Percentiles rank a stretch among this genome's conserved stretches.
phyloP scores from a whole-genome alignment of 768 basidiomycete genomes.

The Tricholoma hemisulphureum region DNA sequence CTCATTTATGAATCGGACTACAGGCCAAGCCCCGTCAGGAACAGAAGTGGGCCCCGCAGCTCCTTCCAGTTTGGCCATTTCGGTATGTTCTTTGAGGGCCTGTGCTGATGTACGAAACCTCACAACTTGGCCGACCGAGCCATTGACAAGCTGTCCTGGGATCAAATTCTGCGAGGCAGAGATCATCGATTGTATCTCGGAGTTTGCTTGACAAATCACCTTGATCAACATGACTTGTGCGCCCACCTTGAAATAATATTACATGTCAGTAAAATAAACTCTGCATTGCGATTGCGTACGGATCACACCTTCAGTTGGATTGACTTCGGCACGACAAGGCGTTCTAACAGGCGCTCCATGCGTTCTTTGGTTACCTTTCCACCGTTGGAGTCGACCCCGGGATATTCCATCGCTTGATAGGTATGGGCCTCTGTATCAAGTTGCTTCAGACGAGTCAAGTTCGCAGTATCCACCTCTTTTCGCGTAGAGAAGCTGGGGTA shows the following conservation, averaged over 20 bases:
- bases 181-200: background rate
- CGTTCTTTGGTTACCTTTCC: slow-evolving; percentile 31
- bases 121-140: slow-evolving; percentile 58
- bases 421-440: slow-evolving; percentile 37
- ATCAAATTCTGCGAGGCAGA: slow-evolving; percentile 54
- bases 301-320: slow-evolving; percentile 49
- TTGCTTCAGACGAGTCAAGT: slow-evolving; percentile 47
- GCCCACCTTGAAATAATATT: slow-evolving; percentile 45
- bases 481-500: slow-evolving; percentile 64
- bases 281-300: background rate
- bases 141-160: slow-evolving; percentile 71
- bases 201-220: slow-evolving; percentile 31
- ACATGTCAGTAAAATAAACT: background rate
- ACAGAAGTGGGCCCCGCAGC: slow-evolving; percentile 4
- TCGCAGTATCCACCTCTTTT: slow-evolving; percentile 70
- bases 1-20: slow-evolving; percentile 57
- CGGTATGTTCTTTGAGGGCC: slow-evolving; percentile 35
- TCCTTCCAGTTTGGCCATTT: slow-evolving; percentile 38
- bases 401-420: slow-evolving; percentile 46
- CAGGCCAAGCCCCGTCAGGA: slow-evolving; percentile 45
- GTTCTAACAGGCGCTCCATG: slow-evolving; percentile 48
- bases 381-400: slow-evolving; percentile 46
- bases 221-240: slow-evolving; percentile 88
- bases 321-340: slow-evolving; percentile 54
- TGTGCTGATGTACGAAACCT: slow-evolving; percentile 45